Conservation (phyloP, 495 filamentous ascomycete species). For the Friedmanniomyces endolithicus region DNA sequence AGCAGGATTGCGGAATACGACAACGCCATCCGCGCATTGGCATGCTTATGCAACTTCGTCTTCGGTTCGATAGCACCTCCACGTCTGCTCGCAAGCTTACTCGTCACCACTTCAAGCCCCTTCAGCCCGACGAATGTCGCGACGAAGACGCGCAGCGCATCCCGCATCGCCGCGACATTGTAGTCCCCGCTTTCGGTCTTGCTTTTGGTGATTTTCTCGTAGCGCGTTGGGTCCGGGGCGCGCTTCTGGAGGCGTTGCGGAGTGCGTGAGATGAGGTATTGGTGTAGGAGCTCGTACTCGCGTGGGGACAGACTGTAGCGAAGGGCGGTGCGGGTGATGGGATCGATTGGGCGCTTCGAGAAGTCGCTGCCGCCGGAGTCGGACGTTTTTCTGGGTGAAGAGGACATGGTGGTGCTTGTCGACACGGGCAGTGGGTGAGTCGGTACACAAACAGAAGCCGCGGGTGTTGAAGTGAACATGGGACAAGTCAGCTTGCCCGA, state of each 20-base stretch:
- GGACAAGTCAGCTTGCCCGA: no score
- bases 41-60: background rate
- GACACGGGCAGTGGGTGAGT: background rate
- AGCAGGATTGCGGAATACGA: constrained; percentile 75
- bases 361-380: background rate
- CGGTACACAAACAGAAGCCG: background rate
- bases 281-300: constrained; percentile 74
- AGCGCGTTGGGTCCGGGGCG: constrained; percentile 45
- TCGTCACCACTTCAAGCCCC: constrained; percentile 47
- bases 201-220: constrained; percentile 38
- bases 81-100: constrained; percentile 18
- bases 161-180: constrained; percentile 66
- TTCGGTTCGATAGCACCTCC: constrained; percentile 25
- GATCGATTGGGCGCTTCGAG: constrained; percentile 33
- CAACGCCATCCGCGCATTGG: constrained; percentile 41
- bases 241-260: constrained; percentile 42
- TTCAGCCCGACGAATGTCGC: constrained; percentile 57
- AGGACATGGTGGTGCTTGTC: background rate
- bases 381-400: background rate
- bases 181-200: constrained; percentile 46
- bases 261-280: constrained; percentile 59
- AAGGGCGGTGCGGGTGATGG: constrained; percentile 62
- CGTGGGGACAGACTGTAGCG: constrained; percentile 71
- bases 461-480: background rate
- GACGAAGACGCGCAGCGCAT: constrained; percentile 63